Evolutionary conservation across 495 filamentous ascomycete genomes (phyloP), one percentile per base, ranked within the genome.

Genomic region (Staphylotrichum tortipilum): DNA sequence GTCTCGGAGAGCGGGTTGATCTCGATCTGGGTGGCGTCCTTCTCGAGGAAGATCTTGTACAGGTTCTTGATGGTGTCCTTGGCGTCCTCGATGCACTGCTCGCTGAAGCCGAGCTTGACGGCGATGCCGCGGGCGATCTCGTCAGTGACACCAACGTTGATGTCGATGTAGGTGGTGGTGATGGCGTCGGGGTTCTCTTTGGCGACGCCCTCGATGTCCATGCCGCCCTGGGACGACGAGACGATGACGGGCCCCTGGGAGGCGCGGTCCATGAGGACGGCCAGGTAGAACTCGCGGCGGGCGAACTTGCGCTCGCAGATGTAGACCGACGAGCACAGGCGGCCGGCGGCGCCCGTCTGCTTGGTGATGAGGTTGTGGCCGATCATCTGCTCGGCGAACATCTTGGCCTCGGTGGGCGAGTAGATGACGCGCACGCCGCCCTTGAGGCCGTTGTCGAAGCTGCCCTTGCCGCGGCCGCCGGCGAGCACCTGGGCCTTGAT

Each of bases 281-380:
- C 92, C 17, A 98, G 83, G 75, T 98, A 98, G 80, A 97, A 98
- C 74, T 98, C 92, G 62, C 94, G 84, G 52, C 92, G 89, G 58
- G 92, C 92, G 61, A 97, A 98, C 78, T 98, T 98, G 78, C 92
- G 89, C 78, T 98, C 92, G 73, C 89, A 92, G 68, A 98, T 96
- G 75, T 92, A 96, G 60, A 98, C 92, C 47, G 88, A 76, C 70
- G 89, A 95, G 76, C 92, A 98, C 63, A 89, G 77, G 66, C 91
- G 88, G 64, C 92, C 92, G 53, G 67, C 74, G 51, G 89, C 86
- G 64, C 92, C 92, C 45, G 94, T 98, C 76, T 98, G 92, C 80
- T 98, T 98, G 68, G 92, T 98, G 71, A 98, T 83, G 71, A 98
- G 89, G 73, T 95, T 95, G 70, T 98, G 92, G 58, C 92, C 92